Base-by-base conservation (phyloP, 129 eudicot genomes). In the Scalesia atractyloides region DNA sequence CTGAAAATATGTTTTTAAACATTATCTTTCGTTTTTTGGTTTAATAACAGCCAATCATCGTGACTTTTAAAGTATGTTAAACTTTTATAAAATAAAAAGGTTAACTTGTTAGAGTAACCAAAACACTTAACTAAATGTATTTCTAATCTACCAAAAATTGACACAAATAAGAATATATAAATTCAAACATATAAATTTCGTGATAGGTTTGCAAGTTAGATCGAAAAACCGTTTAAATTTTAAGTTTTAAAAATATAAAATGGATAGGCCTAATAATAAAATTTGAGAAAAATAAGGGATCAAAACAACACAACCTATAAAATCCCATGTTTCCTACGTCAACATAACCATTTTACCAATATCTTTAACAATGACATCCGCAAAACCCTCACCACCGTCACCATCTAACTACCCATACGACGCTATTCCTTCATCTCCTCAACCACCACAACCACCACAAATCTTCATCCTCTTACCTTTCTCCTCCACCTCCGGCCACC, bases 401-500 rank as follows among this genome's bases (percentile, higher is more conserved):
- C 6, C 66, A 15, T 13, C 80, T 51, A 51, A 34, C 82, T 17
- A 68, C 66, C 65, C 64, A 37, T 84, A 84, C 79, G 22, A 77
- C 36, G 72, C 79, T 30, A 83, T 84, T 48, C 85, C 88, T 5
- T 75, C 72, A 4, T 47, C 64, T 16, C 73, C 41, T 44, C 65
- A 64, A 19, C 86, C 43, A 64, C 46, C 73, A 0, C 87, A 74
- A 64, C 86, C 43, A 63, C 47, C 73, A 0, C 87, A 74, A 67
- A 70, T 70, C 82, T 72, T 78, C 84, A 41, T 84, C 79, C 75
- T 90, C 26, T 56, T 89, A 13, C 91, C 87, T 0, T 73, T 54
- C 81, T 70, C 73, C 70, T 66, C 68, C 43, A 66, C 74, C 57
- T 41, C 72, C 72, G 54, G 79, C 54, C 61, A 64, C 82, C 87